A percentile compares a stretch with the other conserved stretches of the same genome.
Conservation (phyloP, 345 rosid genomes). For the Syzygium jambos region DNA sequence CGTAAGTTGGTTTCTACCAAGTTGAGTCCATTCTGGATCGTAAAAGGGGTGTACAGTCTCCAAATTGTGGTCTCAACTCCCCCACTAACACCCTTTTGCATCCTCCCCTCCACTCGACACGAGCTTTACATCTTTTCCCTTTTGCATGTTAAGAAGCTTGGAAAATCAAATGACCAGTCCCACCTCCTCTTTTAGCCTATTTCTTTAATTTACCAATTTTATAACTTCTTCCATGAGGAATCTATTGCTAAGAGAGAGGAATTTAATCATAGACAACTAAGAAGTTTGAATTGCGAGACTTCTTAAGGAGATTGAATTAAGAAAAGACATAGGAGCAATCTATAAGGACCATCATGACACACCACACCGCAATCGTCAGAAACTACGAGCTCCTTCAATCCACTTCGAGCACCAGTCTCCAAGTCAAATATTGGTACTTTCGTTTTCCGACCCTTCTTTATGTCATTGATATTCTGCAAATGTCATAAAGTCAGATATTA, state of each 20-base stretch:
- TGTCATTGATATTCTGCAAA: conserved; percentile 74
- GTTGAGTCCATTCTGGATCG: neutral
- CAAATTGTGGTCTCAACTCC: neutral
- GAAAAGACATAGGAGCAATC: conserved; percentile 1
- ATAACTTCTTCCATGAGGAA: neutral
- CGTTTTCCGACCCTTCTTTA: conserved; percentile 59
- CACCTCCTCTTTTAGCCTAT: neutral
- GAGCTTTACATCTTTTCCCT: neutral
- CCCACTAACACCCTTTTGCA: neutral
- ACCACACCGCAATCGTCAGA: conserved; percentile 98
- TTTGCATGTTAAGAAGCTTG: neutral
- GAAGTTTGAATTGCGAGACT: neutral
- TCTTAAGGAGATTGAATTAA: neutral
- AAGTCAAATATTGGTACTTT: conserved; percentile 77
- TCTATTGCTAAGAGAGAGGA: neutral
- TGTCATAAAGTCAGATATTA: neutral
- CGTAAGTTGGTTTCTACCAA: neutral
- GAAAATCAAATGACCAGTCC: neutral
- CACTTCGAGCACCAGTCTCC: conserved; percentile 84
- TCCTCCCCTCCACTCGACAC: neutral
- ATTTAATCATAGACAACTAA: neutral
- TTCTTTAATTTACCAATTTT: neutral
- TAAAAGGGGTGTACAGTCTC: neutral
- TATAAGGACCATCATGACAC: conserved; percentile 13
- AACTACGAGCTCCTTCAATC: conserved; percentile 87